These are phyloP conservation scores for Trichothecium roseum DNA, from an alignment of 2,329 filamentous ascomycete genomes.

Conservation along the genomic window DNA sequence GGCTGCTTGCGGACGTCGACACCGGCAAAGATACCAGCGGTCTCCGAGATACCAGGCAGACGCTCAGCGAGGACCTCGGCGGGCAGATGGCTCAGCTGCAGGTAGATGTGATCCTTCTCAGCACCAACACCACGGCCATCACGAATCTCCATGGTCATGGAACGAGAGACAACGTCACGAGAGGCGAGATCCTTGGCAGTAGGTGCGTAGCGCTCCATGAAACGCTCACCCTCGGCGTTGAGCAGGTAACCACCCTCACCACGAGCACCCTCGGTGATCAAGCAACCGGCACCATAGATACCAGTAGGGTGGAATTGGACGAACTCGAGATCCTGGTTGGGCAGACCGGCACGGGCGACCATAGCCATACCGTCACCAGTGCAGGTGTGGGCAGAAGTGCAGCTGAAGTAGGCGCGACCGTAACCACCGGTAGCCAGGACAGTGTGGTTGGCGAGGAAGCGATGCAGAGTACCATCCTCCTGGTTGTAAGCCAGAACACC, in stretches of 20 bases:
- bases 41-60: slow-evolving; percentile 97
- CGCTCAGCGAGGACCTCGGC: slow-evolving; percentile 88
- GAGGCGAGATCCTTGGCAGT: slow-evolving; percentile 96
- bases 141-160: slow-evolving; percentile 97
- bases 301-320: slow-evolving; percentile 99
- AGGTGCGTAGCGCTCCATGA: slow-evolving; percentile 98
- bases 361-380: slow-evolving; percentile 99
- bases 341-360: slow-evolving; percentile 93
- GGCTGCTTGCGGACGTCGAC: slow-evolving; percentile 96
- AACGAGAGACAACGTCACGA: slow-evolving; percentile 92
- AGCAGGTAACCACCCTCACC: slow-evolving; percentile 97
- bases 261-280: slow-evolving; percentile 96
- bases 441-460: slow-evolving; percentile 94
- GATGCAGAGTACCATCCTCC: slow-evolving; percentile 94
- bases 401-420: slow-evolving; percentile 95
- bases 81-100: slow-evolving; percentile 92
- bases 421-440: slow-evolving; percentile 92
- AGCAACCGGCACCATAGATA: slow-evolving; percentile 95
- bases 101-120: slow-evolving; percentile 97
- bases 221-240: slow-evolving; percentile 96
- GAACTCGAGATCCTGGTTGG: slow-evolving; percentile 98
- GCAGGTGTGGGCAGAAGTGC: slow-evolving; percentile 95
- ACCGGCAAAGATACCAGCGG: slow-evolving; percentile 91
- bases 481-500: slow-evolving; percentile 98
- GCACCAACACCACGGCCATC: slow-evolving; percentile 94